Evolutionary conservation across 2,329 filamentous ascomycete species (phyloP).

Genomic region (Bipolaris oryzae): DNA sequence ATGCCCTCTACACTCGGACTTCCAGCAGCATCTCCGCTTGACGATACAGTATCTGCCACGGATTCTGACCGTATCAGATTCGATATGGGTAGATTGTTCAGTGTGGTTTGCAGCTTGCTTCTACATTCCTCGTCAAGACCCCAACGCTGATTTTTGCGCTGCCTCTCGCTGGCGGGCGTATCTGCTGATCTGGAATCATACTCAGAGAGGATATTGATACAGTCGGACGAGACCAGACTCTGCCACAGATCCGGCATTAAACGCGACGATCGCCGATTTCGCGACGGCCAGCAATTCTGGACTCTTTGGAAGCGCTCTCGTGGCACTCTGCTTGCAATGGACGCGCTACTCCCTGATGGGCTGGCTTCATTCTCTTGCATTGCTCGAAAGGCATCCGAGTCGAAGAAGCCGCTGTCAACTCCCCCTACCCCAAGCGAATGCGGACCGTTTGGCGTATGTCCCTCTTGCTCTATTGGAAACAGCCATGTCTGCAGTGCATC

Average conservation of each 20-base stretch:
- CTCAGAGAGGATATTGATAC: slow-evolving; percentile 46
- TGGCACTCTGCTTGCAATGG: slow-evolving; percentile 48
- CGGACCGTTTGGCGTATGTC: slow-evolving; percentile 32
- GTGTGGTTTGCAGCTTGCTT: slow-evolving; percentile 47
- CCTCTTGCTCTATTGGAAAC: slow-evolving; percentile 42
- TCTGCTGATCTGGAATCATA: slow-evolving; percentile 29
- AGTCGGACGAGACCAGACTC: slow-evolving; percentile 36
- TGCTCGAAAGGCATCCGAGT: slow-evolving; percentile 34
- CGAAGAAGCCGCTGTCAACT: slow-evolving; percentile 40
- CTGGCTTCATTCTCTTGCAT: slow-evolving; percentile 37
- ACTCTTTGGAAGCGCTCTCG: slow-evolving; percentile 48
- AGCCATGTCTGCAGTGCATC: slow-evolving; percentile 48
- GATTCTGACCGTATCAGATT: slow-evolving; percentile 32
- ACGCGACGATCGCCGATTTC: slow-evolving; percentile 37
- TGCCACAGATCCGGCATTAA: slow-evolving; percentile 47
- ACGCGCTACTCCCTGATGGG: slow-evolving; percentile 44
- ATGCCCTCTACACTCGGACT: slow-evolving; percentile 38
- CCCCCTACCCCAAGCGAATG: slow-evolving; percentile 32
- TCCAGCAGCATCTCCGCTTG: slow-evolving; percentile 36
- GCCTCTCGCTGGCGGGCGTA: slow-evolving; percentile 36
- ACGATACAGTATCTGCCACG: slow-evolving; percentile 40
- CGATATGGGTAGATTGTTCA: slow-evolving; percentile 34
- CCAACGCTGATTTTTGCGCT: slow-evolving; percentile 45
- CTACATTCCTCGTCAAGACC: slow-evolving; percentile 48
- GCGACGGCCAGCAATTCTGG: slow-evolving; percentile 48